A percentile compares a stretch with the other conserved stretches of the same genome.
Evolutionary conservation across 2,329 filamentous ascomycete genomes (phyloP).

Genomic region (Colletotrichum costaricense): DNA sequence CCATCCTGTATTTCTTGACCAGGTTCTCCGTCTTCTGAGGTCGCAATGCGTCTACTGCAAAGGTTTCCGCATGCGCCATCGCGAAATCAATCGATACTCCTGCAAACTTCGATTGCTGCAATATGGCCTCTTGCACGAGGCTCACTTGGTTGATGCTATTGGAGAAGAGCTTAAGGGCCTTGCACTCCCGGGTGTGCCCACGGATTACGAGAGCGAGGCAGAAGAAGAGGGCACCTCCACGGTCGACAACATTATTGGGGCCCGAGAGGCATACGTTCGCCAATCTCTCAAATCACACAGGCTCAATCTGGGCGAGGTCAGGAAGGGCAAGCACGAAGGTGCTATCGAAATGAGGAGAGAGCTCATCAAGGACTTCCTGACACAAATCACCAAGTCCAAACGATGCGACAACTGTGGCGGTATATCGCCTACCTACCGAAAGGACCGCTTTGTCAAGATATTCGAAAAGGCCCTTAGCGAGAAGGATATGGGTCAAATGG

Average conservation of each 20-base stretch:
- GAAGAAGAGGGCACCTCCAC: slow-evolving; percentile 70
- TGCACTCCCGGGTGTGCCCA: slow-evolving; percentile 47
- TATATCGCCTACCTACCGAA: slow-evolving; percentile 85
- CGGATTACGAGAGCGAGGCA: slow-evolving; percentile 67
- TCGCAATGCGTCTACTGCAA: slow-evolving; percentile 94
- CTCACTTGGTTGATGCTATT: slow-evolving; percentile 66
- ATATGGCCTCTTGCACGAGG: slow-evolving; percentile 81
- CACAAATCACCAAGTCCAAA: slow-evolving; percentile 75
- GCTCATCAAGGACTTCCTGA: slow-evolving; percentile 85
- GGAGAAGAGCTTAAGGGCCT: slow-evolving; percentile 59
- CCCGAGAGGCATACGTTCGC: slow-evolving; percentile 76
- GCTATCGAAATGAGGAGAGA: slow-evolving; percentile 80
- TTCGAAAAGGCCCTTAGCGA: slow-evolving; percentile 83
- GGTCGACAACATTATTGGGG: slow-evolving; percentile 64
- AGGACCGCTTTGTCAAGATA: slow-evolving; percentile 92
- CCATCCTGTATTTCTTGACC: slow-evolving; percentile 96
- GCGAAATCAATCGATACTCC: slow-evolving; percentile 80
- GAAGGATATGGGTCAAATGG: slow-evolving; percentile 84
- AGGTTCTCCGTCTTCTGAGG: slow-evolving; percentile 85
- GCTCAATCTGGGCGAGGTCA: slow-evolving; percentile 58
- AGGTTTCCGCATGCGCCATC: slow-evolving; percentile 81
- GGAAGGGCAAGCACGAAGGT: slow-evolving; percentile 83
- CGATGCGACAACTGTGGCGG: slow-evolving; percentile 76
- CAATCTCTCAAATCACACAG: slow-evolving; percentile 73
- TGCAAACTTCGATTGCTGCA: slow-evolving; percentile 90